A percentile compares a stretch with the other conserved stretches of the same genome.
Evolutionary conservation across 2,329 filamentous ascomycete genomes (phyloP).

Genomic region (Clonostachys sp.): DNA sequence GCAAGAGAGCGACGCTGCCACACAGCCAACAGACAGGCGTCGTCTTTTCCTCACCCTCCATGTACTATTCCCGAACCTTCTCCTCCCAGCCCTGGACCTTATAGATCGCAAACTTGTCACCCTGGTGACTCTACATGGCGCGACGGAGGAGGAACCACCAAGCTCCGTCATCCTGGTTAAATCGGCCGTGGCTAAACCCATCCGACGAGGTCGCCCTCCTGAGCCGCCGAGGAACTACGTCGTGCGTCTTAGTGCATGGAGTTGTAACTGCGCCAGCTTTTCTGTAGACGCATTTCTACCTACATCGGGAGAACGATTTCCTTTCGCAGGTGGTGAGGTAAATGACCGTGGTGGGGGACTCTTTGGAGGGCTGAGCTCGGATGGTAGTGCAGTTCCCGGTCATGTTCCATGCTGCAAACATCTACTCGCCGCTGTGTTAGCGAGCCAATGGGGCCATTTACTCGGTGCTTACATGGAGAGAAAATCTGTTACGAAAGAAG

Average conservation of each 20-base stretch:
- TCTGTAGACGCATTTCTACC: constrained; percentile 63
- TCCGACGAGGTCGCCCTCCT: constrained; percentile 1
- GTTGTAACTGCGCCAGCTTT: constrained; percentile 86
- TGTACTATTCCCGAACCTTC: constrained; percentile 73
- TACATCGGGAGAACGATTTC: constrained; percentile 2
- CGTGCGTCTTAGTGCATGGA: constrained; percentile 74
- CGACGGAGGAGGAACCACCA: not conserved
- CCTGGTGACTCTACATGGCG: constrained; percentile 17
- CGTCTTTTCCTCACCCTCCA: constrained; percentile 74
- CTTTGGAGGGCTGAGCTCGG: constrained; percentile 47
- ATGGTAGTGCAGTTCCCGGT: constrained; percentile 18
- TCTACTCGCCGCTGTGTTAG: constrained; percentile 76
- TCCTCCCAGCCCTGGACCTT: constrained; percentile 83
- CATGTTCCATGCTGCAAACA: constrained; percentile 75
- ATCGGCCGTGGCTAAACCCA: constrained; percentile 12
- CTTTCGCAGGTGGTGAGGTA: not conserved
- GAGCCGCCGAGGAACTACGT: constrained; percentile 47
- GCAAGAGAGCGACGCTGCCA: constrained; percentile 8
- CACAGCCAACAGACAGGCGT: constrained; percentile 20
- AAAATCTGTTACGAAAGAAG: constrained; percentile 51
- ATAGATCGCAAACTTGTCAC: constrained; percentile 74
- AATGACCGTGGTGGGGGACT: constrained; percentile 6
- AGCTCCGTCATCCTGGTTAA: constrained; percentile 5
- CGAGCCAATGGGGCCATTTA: constrained; percentile 55
- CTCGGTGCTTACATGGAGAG: constrained; percentile 54